Evolutionary conservation across 352 stramenopile genomes (phyloP), one percentile per base, ranked within the genome.

Genomic region (Pythium sukuiense): DNA sequence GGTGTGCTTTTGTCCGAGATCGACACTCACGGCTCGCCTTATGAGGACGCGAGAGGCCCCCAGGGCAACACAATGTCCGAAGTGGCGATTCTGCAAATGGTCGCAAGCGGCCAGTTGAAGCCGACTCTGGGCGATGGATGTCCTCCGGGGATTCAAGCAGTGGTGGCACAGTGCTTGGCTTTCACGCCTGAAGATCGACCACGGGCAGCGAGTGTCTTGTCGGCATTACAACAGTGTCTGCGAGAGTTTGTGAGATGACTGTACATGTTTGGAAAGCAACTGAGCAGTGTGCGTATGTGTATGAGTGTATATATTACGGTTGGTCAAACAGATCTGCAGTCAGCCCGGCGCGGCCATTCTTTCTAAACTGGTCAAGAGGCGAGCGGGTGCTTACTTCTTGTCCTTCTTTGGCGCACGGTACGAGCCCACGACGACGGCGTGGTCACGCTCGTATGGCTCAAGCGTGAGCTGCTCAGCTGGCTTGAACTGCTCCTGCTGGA

Each of bases 401-500:
- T 74, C 68, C 68, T 74, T 74, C 58, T 74, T 74, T 26, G 68
- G 58, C 11, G 53, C 62, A 33, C 68, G 68, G 89, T 99, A 99
- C 56, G 97, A 81, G 43, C 93, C 96, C 55, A 99, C 98, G 52
- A 99, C 95, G 41, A 99, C 96, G 59, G 97, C 97, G 82, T 99
- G 98, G 77, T 99, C 98, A 76, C 98, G 93, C 86, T 99, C 98
- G 79, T 99, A 99, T 45, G 98, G 98, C 84, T 99, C 98, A 65
- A 99, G 85, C 57, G 98, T 99, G 55, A 99, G 85, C 83, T 99
- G 98, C 85, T 99, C 98, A 55, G 91, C 79, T 0, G 98, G 97
- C 84, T 99, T 99, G 82, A 99, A 99, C 76, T 99, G 96, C 73
- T 99, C 96, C 69, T 94, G 83, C 79, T 99, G 95, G 53, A 99